phyloP scores from a whole-genome alignment of 176 grass and related monocot species.

The Oryza officinalis region DNA sequence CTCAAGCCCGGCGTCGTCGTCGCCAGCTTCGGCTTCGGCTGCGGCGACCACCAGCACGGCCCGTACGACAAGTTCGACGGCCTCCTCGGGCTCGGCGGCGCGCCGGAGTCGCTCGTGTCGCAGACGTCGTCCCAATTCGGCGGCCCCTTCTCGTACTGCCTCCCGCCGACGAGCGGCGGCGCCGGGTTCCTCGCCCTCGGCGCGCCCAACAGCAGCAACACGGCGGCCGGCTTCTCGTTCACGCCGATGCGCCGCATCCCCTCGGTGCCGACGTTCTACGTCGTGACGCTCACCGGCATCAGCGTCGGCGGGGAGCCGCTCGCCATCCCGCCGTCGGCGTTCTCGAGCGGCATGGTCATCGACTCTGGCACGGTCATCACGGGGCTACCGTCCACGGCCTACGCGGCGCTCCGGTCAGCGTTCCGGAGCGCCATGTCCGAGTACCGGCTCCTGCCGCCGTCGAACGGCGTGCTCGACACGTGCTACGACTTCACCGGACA shows the following conservation, averaged over 20 bases:
- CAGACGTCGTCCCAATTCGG: background rate
- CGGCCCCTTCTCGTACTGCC: slow-evolving; percentile 56
- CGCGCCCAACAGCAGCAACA: too few species aligned
- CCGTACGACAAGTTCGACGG: slow-evolving; percentile 48
- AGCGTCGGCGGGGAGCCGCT: slow-evolving; percentile 51
- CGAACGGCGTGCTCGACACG: slow-evolving; percentile 14
- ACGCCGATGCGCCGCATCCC: slow-evolving; percentile 37
- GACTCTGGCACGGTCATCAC: slow-evolving; percentile 69
- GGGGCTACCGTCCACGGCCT: slow-evolving; percentile 42
- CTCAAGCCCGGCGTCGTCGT: slow-evolving; percentile 15
- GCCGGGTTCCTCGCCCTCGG: slow-evolving; percentile 49
- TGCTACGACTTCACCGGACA: slow-evolving; percentile 62
- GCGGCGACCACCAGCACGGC: slow-evolving; percentile 36
- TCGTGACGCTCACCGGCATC: slow-evolving; percentile 45
- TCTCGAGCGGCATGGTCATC: slow-evolving; percentile 49
- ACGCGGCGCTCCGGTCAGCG: slow-evolving; percentile 43
- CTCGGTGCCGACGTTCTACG: slow-evolving; percentile 39
- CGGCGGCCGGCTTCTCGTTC: slow-evolving; percentile 23
- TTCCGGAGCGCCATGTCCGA: slow-evolving; percentile 47
- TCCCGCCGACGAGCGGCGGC: slow-evolving; percentile 48
- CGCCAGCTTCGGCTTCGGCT: slow-evolving; percentile 48
- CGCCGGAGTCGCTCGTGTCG: slow-evolving; percentile 37
- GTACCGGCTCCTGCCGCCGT: background rate
- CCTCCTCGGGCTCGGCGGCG: slow-evolving; percentile 60
- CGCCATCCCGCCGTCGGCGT: slow-evolving; percentile 22